A percentile compares a stretch with the other conserved stretches of the same genome.
These are phyloP conservation scores for Neostapfia colusana DNA, from an alignment of 176 grass and related monocot species.

Conservation along the genomic window DNA sequence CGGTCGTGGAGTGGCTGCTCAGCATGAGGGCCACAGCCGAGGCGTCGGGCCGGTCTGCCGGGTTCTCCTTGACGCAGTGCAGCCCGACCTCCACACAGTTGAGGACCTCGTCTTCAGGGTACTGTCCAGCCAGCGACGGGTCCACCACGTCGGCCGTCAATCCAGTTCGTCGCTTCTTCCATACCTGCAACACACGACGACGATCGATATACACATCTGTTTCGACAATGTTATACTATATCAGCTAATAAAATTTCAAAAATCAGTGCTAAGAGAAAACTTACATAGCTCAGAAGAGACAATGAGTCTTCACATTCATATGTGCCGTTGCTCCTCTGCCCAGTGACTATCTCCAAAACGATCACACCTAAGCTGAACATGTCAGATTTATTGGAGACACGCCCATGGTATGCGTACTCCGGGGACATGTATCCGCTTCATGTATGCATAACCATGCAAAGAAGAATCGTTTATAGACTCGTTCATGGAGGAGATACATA, in stretches of 20 bases:
- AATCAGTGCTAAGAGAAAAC: too few species aligned
- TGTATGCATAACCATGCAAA: too few species aligned
- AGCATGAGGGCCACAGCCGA: conserved; percentile 36
- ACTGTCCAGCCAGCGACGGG: conserved; percentile 4
- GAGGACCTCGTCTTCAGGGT: neutral
- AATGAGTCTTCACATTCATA: neutral
- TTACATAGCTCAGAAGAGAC: conserved; percentile 25
- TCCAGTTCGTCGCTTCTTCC: conserved; percentile 34
- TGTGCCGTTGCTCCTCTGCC: neutral
- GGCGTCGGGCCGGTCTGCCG: neutral
- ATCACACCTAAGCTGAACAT: conserved; percentile 38
- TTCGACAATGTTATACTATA: too few species aligned
- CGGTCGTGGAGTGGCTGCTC: neutral
- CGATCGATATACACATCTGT: too few species aligned
- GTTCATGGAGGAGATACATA: too few species aligned
- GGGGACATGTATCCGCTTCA: conserved; percentile 43
- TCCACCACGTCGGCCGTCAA: conserved; percentile 24
- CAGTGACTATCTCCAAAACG: conserved; percentile 25
- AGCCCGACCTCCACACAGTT: conserved; percentile 43
- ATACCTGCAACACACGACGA: conserved; percentile 14
- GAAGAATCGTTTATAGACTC: too few species aligned
- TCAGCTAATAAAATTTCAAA: too few species aligned
- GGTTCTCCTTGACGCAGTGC: conserved; percentile 39
- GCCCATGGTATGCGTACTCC: conserved; percentile 24
- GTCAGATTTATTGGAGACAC: conserved; percentile 35